phyloP scores from a whole-genome alignment of 164 flowering plant genomes.

The Warburgia ugandensis region DNA sequence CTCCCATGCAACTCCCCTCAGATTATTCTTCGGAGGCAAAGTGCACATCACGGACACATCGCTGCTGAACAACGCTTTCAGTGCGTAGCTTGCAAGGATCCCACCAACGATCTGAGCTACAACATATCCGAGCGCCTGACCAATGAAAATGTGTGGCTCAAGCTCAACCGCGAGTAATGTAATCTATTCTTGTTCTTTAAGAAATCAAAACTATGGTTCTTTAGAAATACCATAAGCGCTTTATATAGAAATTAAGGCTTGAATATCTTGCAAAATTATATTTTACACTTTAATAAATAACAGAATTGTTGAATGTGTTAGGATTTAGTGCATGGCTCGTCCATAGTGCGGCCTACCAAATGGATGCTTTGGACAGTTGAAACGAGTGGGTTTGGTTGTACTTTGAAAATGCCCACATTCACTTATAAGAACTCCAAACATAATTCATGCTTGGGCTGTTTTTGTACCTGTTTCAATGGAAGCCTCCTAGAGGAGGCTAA shows the following conservation, averaged over 20 bases:
- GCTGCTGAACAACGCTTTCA: conserved; percentile 15
- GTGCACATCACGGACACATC: conserved; percentile 11
- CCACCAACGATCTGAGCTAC: conserved; percentile 32
- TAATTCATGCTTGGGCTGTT: neutral
- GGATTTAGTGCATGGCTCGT: neutral
- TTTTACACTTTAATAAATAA: too few species aligned
- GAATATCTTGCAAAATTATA: too few species aligned
- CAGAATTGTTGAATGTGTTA: neutral
- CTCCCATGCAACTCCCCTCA: conserved; percentile 28
- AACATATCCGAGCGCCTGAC: conserved; percentile 38
- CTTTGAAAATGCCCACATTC: neutral
- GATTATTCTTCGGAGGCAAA: conserved; percentile 11
- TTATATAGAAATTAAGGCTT: too few species aligned
- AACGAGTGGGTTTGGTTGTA: too few species aligned
- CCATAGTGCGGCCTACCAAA: neutral
- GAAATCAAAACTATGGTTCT: too few species aligned
- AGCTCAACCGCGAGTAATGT: too few species aligned
- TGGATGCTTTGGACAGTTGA: too few species aligned
- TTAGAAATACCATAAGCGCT: too few species aligned
- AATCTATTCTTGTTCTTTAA: too few species aligned
- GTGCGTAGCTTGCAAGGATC: conserved; percentile 30
- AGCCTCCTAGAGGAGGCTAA: conserved; percentile 32
- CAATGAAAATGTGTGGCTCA: too few species aligned
- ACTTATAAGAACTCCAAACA: neutral
- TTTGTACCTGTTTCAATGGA: conserved; percentile 31